phyloP scores from a whole-genome alignment of 805 yeast species.

The Starmerella vaccinii region DNA sequence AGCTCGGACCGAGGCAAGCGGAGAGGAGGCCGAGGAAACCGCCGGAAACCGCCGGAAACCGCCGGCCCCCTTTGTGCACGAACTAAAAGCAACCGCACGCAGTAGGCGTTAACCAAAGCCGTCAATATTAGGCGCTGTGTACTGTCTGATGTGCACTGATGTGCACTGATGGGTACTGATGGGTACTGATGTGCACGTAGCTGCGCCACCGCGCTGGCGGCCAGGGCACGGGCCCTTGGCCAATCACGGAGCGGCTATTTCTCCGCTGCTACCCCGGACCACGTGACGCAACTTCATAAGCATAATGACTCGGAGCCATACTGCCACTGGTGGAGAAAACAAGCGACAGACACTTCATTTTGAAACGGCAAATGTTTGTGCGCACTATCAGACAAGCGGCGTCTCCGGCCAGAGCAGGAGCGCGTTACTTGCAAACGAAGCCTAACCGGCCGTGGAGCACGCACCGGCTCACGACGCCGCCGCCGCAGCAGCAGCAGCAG shows the following conservation, averaged over 20 bases:
- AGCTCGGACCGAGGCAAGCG: slow-evolving; percentile 3
- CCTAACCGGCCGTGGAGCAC: slow-evolving; percentile 25
- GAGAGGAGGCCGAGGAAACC: no score
- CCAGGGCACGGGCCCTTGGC: not conserved
- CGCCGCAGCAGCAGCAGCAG: not conserved
- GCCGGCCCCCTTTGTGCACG: no score
- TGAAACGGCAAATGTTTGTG: not conserved
- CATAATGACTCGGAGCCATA: not conserved
- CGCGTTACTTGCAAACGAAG: slow-evolving; percentile 19
- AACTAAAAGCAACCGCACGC: no score
- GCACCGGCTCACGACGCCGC: slow-evolving; percentile 19
- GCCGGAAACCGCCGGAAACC: no score
- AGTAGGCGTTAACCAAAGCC: no score
- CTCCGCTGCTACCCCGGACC: slow-evolving; percentile 1
- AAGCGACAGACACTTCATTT: not conserved
- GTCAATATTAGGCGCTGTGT: no score
- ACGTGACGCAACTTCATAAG: not conserved
- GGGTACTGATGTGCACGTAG: no score
- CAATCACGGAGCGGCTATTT: not conserved
- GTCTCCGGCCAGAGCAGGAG: not conserved
- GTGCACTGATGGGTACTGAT: no score
- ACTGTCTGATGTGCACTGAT: no score
- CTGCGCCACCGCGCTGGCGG: no score
- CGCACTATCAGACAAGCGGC: not conserved
- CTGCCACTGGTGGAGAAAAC: not conserved